Evolutionary conservation across 1,284 basidiomycete species (phyloP).

Genomic region (Mycosarcoma maydis): DNA sequence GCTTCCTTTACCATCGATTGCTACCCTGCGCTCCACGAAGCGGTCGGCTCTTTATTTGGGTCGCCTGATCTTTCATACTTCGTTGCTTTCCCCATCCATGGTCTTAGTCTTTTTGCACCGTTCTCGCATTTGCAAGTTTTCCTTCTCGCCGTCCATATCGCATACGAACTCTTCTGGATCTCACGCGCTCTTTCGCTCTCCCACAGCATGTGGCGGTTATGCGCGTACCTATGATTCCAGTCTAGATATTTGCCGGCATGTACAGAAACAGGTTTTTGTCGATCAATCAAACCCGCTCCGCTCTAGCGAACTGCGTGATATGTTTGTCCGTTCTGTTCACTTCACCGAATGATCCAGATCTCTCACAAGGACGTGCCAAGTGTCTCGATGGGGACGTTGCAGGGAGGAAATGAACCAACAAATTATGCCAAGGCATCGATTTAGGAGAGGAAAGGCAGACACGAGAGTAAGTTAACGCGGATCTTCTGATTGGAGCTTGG

Average conservation of each 20-base stretch:
- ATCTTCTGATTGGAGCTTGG: constrained; percentile 7
- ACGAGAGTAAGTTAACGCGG: neutral
- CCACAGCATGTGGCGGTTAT: too few species aligned
- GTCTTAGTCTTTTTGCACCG: constrained; percentile 29
- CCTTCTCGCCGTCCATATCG: constrained; percentile 29
- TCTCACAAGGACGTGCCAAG: too few species aligned
- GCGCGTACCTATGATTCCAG: too few species aligned
- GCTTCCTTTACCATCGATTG: constrained; percentile 20
- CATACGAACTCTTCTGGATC: constrained; percentile 19
- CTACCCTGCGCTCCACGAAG: constrained; percentile 18
- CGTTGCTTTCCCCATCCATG: constrained; percentile 26
- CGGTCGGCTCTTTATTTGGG: neutral
- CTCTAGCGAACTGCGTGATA: neutral
- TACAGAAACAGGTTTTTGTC: constrained; percentile 19
- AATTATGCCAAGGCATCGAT: too few species aligned
- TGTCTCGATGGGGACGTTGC: too few species aligned
- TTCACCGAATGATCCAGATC: too few species aligned
- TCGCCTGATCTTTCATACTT: neutral
- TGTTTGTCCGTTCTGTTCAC: too few species aligned
- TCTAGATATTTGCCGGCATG: too few species aligned
- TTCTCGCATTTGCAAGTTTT: constrained; percentile 37
- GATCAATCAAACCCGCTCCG: constrained; percentile 8
- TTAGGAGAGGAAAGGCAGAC: too few species aligned
- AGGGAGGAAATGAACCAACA: too few species aligned
- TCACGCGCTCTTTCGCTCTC: neutral